Base-by-base conservation (phyloP, 1,139 yeast genomes). In the Candida gigantensis region DNA sequence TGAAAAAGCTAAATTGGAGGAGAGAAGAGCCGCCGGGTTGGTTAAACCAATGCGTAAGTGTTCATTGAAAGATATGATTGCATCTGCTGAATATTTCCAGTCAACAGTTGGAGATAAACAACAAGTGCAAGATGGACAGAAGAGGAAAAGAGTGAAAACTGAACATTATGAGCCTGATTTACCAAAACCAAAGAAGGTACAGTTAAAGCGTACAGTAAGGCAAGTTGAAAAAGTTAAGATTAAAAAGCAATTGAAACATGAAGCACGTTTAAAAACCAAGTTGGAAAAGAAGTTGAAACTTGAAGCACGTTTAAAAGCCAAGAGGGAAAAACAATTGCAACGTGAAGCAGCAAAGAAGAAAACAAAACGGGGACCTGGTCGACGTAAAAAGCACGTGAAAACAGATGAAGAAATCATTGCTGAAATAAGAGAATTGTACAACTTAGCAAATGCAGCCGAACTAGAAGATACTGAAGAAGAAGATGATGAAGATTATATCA, bases 21-120 rank as follows among this genome's bases (percentile, higher is more conserved):
- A 35, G n/a, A 30, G 35, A 20, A 30, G 6, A 28, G 32, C 34
- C 13, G 33, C 42, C 15, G 49, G 49, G 24, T 26, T 41, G 8
- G 38, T 43, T 24, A 40, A 36, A n/a, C 17, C 33, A n/a, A n/a
- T n/a, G n/a, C n/a, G n/a, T n/a, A n/a, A n/a, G n/a, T n/a, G n/a
- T n/a, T n/a, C n/a, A 4, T 21, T 46, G 16, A 28, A 47, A 9
- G 41, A 37, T 13, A 45, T 62, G 7, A 31, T 53, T 24, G 61
- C 50, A 24, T 65, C 60, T 26, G 61, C 72, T 0, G 55, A 54
- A 8, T 65, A 65, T 45, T 68, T 68, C 39, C 73, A 68, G 47
- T 56, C 67, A 20, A 62, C 67, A 10, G 58, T 65, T 3, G 74
- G 74, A 13, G 63, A 68, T 39, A 57, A 58, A 13, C 50, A 54